Base-by-base conservation (phyloP, 176 grass and related monocot species). In the Carex cristatella region DNA sequence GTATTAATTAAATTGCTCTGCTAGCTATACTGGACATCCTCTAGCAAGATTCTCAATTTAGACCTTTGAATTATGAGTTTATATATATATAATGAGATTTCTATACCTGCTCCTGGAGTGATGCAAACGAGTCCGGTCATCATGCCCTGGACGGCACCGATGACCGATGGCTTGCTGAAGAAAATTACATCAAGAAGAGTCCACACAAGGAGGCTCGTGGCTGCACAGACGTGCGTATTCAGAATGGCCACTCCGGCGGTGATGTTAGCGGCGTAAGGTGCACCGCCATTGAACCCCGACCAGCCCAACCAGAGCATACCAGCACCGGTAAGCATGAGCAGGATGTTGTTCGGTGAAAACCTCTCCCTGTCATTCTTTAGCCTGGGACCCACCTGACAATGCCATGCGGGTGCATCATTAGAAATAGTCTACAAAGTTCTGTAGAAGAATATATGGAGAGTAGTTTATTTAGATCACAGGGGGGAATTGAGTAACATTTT, bases 121-220 rank as follows among this genome's bases (percentile, higher is more conserved):
- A 94, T 92, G 88, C 92, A 94, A 70, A 94, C 92, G 14, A 94
- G 90, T 7, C 92, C 88, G 14, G 92, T 94, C 86, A 94, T 90
- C 92, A 94, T 92, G 57, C 92, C 92, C 76, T 94, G 90, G 38
- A 94, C 88, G 0, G 90, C 90, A 0, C 92, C 88, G 23, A 94
- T 92, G 23, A 90, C 93, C 4, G 90, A 94, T 4, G 90, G 93
- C 83, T 92, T 94, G 65, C 87, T 77, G 48, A 94, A 94, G 92
- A 92, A 91, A 85, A 88, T 83, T 54, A 94, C 92, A 30, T 90
- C 90, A 0, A 92, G 90, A 81, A 84, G 51, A 0, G 93, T 94
- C 93, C 93, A 92, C 46, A 90, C 7, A 37, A 94, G 90, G n/a
- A 94, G 81, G 88, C 90, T 92, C 23, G 90, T 94, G 37, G 93